These are phyloP conservation scores for Debaryomyces robertsiae DNA, from an alignment of 1,139 yeast species.

Conservation along the genomic window DNA sequence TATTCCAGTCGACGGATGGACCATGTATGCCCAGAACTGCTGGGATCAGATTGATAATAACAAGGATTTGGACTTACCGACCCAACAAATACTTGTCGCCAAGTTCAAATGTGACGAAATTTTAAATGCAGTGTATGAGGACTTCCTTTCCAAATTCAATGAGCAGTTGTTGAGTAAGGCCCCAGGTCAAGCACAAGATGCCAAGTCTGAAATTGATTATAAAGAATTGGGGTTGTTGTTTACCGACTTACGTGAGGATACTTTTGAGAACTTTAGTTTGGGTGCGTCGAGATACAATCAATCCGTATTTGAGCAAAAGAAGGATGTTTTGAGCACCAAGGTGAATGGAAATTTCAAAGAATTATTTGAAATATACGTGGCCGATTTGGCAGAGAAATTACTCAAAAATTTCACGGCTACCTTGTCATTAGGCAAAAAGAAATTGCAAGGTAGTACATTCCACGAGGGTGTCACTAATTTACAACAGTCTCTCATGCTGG, in stretches of 20 bases:
- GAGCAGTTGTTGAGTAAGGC: constrained; percentile 17
- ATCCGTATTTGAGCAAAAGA: constrained; percentile 65
- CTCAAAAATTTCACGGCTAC: constrained; percentile 21
- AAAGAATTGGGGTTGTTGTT: constrained; percentile 45
- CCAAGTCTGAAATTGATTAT: constrained; percentile 29
- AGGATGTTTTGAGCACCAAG: constrained; percentile 47
- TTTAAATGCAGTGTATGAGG: constrained; percentile 50
- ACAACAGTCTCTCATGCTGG: constrained; percentile 15
- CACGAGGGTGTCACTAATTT: constrained; percentile 19
- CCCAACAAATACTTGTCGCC: constrained; percentile 93
- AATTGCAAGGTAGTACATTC: constrained; percentile 23
- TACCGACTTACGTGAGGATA: constrained; percentile 41
- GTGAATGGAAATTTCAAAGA: constrained; percentile 47
- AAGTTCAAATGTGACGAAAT: constrained; percentile 95
- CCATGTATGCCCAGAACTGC: constrained; percentile 83
- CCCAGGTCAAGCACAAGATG: constrained; percentile 13
- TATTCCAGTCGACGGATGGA: constrained; percentile 96
- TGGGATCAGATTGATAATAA: constrained; percentile 94
- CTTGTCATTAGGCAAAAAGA: constrained; percentile 20
- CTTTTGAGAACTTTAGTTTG: constrained; percentile 59
- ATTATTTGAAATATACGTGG: constrained; percentile 41
- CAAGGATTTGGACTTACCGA: constrained; percentile 92
- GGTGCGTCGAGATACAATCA: constrained; percentile 74
- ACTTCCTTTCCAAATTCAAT: constrained; percentile 42
- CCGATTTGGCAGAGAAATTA: constrained; percentile 22